Conservation (phyloP, 108 stramenopile species). For the Nannochloropsis oceanica region DNA sequence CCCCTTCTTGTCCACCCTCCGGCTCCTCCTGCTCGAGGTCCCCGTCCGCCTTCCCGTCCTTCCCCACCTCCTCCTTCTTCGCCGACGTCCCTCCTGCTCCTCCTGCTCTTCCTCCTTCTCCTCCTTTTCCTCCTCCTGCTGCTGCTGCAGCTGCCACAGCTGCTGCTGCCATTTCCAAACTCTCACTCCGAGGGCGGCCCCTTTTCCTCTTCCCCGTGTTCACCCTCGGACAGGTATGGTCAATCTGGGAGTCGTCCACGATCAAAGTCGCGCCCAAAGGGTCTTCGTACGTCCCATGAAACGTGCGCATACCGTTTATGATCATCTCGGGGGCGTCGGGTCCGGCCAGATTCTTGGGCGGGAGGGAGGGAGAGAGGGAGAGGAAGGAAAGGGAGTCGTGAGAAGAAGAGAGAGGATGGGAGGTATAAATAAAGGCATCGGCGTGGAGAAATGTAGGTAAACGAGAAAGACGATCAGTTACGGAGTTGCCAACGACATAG, state of each 20-base stretch:
- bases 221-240: not conserved
- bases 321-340: not conserved
- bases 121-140: not conserved
- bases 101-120: not conserved
- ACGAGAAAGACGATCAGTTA: not conserved
- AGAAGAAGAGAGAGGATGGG: not conserved
- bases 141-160: not conserved
- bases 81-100: not conserved
- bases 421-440: not conserved
- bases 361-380: not conserved
- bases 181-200: not conserved
- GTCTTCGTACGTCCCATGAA: not conserved
- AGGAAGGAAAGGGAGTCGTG: not conserved
- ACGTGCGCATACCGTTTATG: not conserved
- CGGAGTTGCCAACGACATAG: too few relatives aligned
- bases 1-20: not conserved
- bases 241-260: not conserved
- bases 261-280: not conserved
- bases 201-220: not conserved
- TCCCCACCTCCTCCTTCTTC: not conserved
- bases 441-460: not conserved
- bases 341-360: not conserved
- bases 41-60: not conserved
- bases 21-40: not conserved
- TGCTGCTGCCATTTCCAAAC: not conserved